phyloP scores from a whole-genome alignment of 169 alveolate genomes.

The Babesia sp. region DNA sequence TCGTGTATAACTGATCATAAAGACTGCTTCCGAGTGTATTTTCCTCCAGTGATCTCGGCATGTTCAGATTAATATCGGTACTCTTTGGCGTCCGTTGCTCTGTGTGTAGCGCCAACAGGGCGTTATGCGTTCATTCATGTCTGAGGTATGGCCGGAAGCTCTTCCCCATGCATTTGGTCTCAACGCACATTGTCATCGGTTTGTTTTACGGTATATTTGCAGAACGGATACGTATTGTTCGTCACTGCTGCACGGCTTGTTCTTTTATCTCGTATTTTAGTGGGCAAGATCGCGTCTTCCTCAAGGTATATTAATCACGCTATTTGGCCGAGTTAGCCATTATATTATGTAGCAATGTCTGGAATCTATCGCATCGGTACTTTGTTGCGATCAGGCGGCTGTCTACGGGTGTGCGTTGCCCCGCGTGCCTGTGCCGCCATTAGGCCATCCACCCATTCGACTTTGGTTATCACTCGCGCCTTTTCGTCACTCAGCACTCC shows the following conservation, averaged over 20 bases:
- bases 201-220: no score
- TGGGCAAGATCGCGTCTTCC: no score
- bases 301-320: no score
- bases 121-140: background rate
- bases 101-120: background rate
- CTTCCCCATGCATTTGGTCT: background rate
- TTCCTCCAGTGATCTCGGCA: background rate
- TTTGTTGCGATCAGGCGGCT: background rate
- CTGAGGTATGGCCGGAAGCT: background rate
- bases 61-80: background rate
- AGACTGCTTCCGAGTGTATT: background rate
- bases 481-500: conserved; percentile 24
- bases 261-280: no score
- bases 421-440: background rate
- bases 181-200: background rate
- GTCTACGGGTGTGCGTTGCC: background rate
- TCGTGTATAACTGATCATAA: conserved; percentile 22
- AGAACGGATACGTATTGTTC: background rate
- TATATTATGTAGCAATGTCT: background rate
- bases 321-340: background rate
- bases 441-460: background rate
- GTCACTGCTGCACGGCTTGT: background rate
- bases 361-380: conserved; percentile 11
- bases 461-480: background rate
- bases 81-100: background rate